phyloP scores from a whole-genome alignment of 192 early-diverging fungal species.

The Neocallimastix lanati region DNA sequence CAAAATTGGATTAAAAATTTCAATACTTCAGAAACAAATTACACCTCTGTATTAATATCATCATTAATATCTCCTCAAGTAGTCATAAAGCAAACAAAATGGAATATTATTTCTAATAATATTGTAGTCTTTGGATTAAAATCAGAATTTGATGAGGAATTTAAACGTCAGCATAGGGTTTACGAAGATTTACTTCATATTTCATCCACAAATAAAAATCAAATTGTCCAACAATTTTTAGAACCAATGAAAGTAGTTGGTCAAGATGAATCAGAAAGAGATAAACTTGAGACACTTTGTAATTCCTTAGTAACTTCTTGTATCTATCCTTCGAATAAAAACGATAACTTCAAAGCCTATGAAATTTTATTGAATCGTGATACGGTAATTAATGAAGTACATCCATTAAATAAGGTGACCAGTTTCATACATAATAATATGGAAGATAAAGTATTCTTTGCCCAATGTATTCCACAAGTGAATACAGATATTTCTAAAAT shows the following conservation, averaged over 20 bases:
- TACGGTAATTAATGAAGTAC: not conserved
- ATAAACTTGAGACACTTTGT: not conserved
- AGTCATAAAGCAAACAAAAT: not conserved
- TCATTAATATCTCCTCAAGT: not conserved
- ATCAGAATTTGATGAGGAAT: not conserved
- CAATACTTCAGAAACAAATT: not conserved
- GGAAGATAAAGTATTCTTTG: not conserved
- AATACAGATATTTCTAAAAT: too few species aligned
- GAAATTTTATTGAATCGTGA: too few species aligned
- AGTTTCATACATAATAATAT: not conserved
- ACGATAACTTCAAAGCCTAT: not conserved
- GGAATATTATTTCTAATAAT: not conserved
- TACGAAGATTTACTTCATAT: not conserved
- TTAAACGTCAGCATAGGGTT: not conserved
- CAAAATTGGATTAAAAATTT: not conserved
- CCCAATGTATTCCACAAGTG: not conserved
- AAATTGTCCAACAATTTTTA: not conserved
- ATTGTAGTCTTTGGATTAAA: not conserved
- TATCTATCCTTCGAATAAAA: not conserved
- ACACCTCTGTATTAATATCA: not conserved
- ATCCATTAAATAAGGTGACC: too few species aligned
- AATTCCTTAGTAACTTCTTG: not conserved
- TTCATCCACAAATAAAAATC: not conserved
- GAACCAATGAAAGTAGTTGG: not conserved
- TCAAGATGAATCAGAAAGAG: not conserved